Conservation (phyloP, 2,329 filamentous ascomycete species). For the Domatiomyces catenatus region DNA sequence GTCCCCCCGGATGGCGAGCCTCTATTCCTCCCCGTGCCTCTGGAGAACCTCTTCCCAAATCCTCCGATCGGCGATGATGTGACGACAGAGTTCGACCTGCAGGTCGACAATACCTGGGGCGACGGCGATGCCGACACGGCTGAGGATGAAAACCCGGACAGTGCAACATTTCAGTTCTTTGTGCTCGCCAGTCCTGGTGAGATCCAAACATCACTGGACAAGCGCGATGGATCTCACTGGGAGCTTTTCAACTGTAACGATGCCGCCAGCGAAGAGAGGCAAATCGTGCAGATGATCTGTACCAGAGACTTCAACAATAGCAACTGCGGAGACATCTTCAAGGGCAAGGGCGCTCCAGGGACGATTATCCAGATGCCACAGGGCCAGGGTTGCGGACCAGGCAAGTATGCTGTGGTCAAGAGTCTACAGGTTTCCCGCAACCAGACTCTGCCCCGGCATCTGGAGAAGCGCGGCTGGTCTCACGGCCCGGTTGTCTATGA, state of each 20-base stretch:
- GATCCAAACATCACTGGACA: not conserved
- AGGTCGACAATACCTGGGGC: not conserved
- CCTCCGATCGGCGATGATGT: not conserved
- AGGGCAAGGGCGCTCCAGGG: slow-evolving; percentile 20
- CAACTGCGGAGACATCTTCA: not conserved
- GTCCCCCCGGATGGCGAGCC: not conserved
- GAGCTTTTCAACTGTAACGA: not conserved
- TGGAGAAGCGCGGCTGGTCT: not conserved
- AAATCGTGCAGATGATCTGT: not conserved
- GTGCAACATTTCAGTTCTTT: not conserved
- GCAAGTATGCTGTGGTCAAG: slow-evolving; percentile 27
- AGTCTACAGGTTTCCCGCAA: slow-evolving; percentile 6
- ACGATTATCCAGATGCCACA: slow-evolving; percentile 30
- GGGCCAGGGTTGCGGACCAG: slow-evolving; percentile 24
- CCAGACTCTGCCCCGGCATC: slow-evolving; percentile 3
- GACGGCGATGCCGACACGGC: not conserved
- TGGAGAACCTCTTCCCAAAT: not conserved
- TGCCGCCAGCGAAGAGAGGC: not conserved
- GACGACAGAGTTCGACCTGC: not conserved
- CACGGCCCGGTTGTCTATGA: not conserved
- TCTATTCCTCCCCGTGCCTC: not conserved
- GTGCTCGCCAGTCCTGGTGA: not conserved
- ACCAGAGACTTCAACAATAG: not conserved
- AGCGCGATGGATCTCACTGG: not conserved
- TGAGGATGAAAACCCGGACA: not conserved